Conservation (phyloP, 2,329 filamentous ascomycete genomes). For the Hymenoscyphus infarciens region DNA sequence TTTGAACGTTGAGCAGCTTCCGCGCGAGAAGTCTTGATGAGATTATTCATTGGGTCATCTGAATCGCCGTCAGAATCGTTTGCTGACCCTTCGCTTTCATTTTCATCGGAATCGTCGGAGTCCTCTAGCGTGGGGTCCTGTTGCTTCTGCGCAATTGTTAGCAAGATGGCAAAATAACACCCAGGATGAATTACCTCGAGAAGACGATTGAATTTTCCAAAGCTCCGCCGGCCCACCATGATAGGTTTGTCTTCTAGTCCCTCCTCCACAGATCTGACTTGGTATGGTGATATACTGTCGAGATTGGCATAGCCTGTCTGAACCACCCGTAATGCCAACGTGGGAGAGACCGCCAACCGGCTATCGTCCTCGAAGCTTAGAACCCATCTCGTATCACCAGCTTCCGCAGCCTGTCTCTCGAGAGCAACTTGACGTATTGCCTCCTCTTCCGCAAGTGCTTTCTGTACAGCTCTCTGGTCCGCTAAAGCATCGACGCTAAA, state of each 20-base stretch:
- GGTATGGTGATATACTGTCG: conserved; percentile 35
- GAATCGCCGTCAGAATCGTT: conserved; percentile 19
- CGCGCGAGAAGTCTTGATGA: conserved; percentile 44
- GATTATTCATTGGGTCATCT: conserved; percentile 42
- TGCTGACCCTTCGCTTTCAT: conserved; percentile 30
- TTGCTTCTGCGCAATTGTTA: conserved; percentile 35
- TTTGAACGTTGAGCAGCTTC: conserved; percentile 42
- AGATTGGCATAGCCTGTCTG: conserved; percentile 56
- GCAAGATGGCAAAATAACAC: conserved; percentile 7
- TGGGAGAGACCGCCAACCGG: conserved; percentile 31
- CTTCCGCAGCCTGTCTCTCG: conserved; percentile 57
- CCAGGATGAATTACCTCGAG: conserved; percentile 33
- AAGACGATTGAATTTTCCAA: conserved; percentile 45
- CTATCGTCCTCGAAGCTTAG: conserved; percentile 51
- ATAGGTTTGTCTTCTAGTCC: conserved; percentile 34
- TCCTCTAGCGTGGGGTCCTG: conserved; percentile 36
- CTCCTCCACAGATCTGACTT: conserved; percentile 18
- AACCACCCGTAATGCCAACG: conserved; percentile 51
- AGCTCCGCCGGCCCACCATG: conserved; percentile 44
- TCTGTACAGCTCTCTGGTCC: conserved; percentile 58
- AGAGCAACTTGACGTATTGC: conserved; percentile 58
- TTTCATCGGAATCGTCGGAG: conserved; percentile 37
- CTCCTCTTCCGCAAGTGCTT: conserved; percentile 64
- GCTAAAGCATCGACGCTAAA: conserved; percentile 44
- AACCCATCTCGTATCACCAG: conserved; percentile 74